Evolutionary conservation across 1,284 basidiomycete species (phyloP).

Genomic region (Fomitopsis betulina): DNA sequence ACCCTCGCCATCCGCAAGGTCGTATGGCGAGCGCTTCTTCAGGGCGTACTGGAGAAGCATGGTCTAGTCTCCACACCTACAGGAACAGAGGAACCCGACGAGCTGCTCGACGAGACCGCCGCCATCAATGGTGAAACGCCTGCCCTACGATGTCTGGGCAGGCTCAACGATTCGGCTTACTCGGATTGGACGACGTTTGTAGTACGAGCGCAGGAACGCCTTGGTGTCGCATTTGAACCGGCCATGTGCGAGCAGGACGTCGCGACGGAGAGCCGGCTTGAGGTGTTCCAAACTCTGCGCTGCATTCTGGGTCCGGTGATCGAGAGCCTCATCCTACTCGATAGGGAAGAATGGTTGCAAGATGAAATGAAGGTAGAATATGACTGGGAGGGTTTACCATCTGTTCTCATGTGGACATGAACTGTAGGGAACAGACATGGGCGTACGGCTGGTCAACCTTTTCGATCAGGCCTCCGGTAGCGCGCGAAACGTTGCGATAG

Average conservation of each 20-base stretch:
- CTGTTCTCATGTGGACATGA: neutral
- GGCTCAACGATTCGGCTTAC: conserved; percentile 31
- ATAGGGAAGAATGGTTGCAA: conserved; percentile 32
- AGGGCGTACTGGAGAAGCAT: conserved; percentile 13
- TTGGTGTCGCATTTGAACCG: conserved; percentile 15
- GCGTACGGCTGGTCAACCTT: conserved; percentile 50
- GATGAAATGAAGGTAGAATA: conserved; percentile 24
- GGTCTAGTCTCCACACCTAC: neutral
- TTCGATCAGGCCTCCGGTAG: conserved; percentile 66
- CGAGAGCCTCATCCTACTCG: conserved; percentile 36
- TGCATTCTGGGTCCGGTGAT: conserved; percentile 36
- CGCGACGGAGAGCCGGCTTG: conserved; percentile 26
- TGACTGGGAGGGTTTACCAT: neutral
- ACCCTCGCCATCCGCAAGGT: conserved; percentile 55
- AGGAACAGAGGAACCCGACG: too few relatives aligned
- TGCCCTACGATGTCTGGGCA: conserved; percentile 25
- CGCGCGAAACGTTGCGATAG: conserved; percentile 58
- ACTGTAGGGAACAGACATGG: conserved; percentile 17
- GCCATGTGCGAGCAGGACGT: conserved; percentile 4
- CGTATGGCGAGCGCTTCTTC: conserved; percentile 55
- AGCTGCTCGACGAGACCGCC: neutral
- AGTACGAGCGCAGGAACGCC: conserved; percentile 19
- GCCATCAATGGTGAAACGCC: conserved; percentile 11
- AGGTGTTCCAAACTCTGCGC: conserved; percentile 35
- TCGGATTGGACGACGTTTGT: conserved; percentile 29